phyloP scores from a whole-genome alignment of 2,329 filamentous ascomycete genomes.

The Gliomastix tumulicola region DNA sequence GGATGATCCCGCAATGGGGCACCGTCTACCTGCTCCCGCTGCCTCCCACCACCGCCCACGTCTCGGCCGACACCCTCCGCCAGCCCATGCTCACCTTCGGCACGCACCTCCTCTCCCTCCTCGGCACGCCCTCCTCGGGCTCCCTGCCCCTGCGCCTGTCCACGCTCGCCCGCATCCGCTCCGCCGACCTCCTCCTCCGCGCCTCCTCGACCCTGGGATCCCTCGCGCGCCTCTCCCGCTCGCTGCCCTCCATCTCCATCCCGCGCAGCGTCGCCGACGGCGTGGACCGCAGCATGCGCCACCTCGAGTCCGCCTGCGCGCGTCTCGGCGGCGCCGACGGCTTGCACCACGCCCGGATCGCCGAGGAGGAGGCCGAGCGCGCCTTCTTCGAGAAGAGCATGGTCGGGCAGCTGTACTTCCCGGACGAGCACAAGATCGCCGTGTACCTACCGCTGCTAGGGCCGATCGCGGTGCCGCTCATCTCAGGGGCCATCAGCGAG shows the following conservation, averaged over 20 bases:
- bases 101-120: slow-evolving; percentile 78
- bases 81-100: slow-evolving; percentile 85
- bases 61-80: slow-evolving; percentile 61
- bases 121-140: slow-evolving; percentile 76
- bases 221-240: slow-evolving; percentile 75
- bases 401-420: slow-evolving; percentile 98
- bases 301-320: slow-evolving; percentile 71
- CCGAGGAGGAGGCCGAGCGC: slow-evolving; percentile 82
- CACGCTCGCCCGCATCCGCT: slow-evolving; percentile 77
- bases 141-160: slow-evolving; percentile 81
- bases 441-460: slow-evolving; percentile 91
- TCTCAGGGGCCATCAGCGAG: slow-evolving; percentile 81
- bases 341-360: slow-evolving; percentile 72
- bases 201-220: slow-evolving; percentile 93
- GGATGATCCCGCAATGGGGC: slow-evolving; percentile 97
- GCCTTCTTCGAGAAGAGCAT: slow-evolving; percentile 99
- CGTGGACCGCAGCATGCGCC: slow-evolving; percentile 70
- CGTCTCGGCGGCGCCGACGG: slow-evolving; percentile 61
- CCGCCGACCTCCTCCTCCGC: slow-evolving; percentile 77
- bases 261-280: slow-evolving; percentile 80
- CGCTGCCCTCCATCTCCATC: slow-evolving; percentile 85
- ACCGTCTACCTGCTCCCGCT: slow-evolving; percentile 53
- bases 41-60: slow-evolving; percentile 33
- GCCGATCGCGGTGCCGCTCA: slow-evolving; percentile 80
- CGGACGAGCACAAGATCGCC: slow-evolving; percentile 95